Conservation (phyloP, 352 stramenopile genomes). For the Globisporangium solare region DNA sequence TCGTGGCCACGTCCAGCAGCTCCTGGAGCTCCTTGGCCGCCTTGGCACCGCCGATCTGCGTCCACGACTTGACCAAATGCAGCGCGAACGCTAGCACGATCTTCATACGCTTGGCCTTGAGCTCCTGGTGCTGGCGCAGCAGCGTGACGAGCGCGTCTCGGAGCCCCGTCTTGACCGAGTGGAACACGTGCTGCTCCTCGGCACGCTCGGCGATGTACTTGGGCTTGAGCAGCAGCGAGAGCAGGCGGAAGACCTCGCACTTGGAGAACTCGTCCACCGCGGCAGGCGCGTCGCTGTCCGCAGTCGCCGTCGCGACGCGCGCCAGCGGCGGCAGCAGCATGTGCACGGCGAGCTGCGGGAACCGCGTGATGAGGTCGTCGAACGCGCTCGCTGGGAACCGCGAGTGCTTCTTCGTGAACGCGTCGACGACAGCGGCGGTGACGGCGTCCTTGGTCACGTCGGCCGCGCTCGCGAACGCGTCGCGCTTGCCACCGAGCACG, state of each 20-base stretch:
- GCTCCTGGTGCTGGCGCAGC: slow-evolving; percentile 29
- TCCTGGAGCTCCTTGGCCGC: slow-evolving; percentile 28
- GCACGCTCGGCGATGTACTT: slow-evolving; percentile 34
- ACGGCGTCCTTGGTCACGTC: slow-evolving; percentile 26
- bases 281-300: slow-evolving; percentile 19
- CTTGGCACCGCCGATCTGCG: slow-evolving; percentile 18
- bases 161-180: slow-evolving; percentile 25
- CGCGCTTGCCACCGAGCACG: slow-evolving; percentile 25
- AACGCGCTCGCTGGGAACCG: slow-evolving; percentile 67
- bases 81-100: slow-evolving; percentile 56
- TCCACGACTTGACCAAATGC: slow-evolving; percentile 65
- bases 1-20: slow-evolving; percentile 38
- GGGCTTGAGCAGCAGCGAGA: slow-evolving; percentile 57
- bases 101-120: slow-evolving; percentile 81
- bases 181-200: slow-evolving; percentile 34
- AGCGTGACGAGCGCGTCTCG: slow-evolving; percentile 39
- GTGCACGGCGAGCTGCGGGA: slow-evolving; percentile 41
- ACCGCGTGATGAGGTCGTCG: slow-evolving; percentile 60
- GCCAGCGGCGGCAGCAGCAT: slow-evolving; percentile 53
- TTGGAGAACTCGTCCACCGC: slow-evolving; percentile 75
- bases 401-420: slow-evolving; percentile 83
- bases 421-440: slow-evolving; percentile 28
- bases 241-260: slow-evolving; percentile 69
- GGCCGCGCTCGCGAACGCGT: background rate
- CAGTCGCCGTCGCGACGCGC: slow-evolving; percentile 32